Percentiles rank a stretch among this genome's conserved stretches.
Conservation (phyloP, 306 rosid genomes). For the Sicyos baderoa region DNA sequence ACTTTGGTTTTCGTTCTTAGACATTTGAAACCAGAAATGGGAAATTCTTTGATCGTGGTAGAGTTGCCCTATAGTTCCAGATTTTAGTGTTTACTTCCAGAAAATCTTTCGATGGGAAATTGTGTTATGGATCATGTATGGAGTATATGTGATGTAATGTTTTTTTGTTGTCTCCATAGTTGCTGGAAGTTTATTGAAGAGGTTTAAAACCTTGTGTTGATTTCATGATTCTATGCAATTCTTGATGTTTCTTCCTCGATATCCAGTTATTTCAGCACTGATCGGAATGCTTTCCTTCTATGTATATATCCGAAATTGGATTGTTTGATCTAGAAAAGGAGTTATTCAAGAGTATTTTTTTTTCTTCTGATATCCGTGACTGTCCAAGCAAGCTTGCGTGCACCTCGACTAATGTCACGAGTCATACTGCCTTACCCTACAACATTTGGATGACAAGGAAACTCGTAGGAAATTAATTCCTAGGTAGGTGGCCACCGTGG, state of each 20-base stretch:
- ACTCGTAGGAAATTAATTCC: too few species aligned
- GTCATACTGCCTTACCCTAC: too few species aligned
- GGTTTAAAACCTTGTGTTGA: neutral
- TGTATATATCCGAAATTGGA: neutral
- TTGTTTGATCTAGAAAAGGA: neutral
- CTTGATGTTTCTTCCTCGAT: neutral
- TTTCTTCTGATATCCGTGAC: too few species aligned
- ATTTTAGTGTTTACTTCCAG: neutral
- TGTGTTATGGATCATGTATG: neutral
- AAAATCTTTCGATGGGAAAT: neutral
- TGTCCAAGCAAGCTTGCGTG: too few species aligned
- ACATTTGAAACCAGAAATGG: neutral
- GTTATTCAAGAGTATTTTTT: too few species aligned
- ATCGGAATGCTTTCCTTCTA: neutral
- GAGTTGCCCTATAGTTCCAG: neutral
- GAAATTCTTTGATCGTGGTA: neutral
- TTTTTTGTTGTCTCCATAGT: neutral
- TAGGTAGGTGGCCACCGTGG: too few species aligned
- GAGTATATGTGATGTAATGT: too few species aligned
- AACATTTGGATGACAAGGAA: too few species aligned
- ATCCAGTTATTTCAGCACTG: neutral
- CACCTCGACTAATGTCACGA: too few species aligned
- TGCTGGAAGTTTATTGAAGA: neutral
- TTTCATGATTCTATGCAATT: neutral
- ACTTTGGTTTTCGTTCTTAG: neutral